Percentiles rank a stretch among this genome's conserved stretches.
Evolutionary conservation across 208 protist genomes (phyloP).

Genomic region (Phytomonas sp.): DNA sequence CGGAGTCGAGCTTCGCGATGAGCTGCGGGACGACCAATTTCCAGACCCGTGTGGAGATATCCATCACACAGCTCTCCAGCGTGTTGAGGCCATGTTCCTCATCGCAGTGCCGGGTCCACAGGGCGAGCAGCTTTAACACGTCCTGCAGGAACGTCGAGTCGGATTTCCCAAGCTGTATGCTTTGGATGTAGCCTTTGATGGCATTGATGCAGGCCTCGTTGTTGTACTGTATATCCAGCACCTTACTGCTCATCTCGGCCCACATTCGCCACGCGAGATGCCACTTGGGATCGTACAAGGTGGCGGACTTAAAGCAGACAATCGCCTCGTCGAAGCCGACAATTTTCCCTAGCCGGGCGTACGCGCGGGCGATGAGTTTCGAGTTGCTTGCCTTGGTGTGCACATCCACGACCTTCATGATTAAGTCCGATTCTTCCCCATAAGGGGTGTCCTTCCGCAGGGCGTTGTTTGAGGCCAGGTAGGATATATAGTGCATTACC

Average conservation of each 20-base stretch:
- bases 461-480: constrained; percentile 52
- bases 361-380: constrained; percentile 50
- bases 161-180: constrained; percentile 67
- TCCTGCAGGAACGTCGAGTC: constrained; percentile 92
- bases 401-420: constrained; percentile 80
- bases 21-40: constrained; percentile 98
- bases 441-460: constrained; percentile 46
- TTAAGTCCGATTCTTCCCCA: constrained; percentile 63
- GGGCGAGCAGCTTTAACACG: constrained; percentile 96
- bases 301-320: constrained; percentile 71
- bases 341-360: constrained; percentile 65
- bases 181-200: constrained; percentile 79
- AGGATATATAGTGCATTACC: constrained; percentile 81
- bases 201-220: constrained; percentile 58
- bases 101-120: constrained; percentile 94
- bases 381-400: constrained; percentile 69
- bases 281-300: constrained; percentile 75
- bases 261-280: constrained; percentile 79
- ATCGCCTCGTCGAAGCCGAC: constrained; percentile 45
- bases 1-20: constrained; percentile 96
- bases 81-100: constrained; percentile 56
- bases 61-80: constrained; percentile 87
- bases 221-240: constrained; percentile 35
- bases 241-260: constrained; percentile 60
- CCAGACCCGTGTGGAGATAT: constrained; percentile 96